Evolutionary conservation across 345 rosid genomes (phyloP), one percentile per base, ranked within the genome.

Genomic region (Cochlearia excelsa): DNA sequence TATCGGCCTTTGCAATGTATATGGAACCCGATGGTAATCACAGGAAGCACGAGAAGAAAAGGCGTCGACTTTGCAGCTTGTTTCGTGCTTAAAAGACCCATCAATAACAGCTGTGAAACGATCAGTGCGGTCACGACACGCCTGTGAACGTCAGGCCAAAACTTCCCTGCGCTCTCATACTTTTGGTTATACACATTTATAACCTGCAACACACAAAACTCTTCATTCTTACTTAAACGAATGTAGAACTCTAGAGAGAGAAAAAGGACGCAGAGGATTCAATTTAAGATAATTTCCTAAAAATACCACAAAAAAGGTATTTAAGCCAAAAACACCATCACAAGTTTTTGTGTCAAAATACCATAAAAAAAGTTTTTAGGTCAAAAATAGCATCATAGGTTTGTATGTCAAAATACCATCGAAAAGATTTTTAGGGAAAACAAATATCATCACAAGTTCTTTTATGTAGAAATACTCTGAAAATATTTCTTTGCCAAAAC

Each of bases 121-220:
- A 86, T 57, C 48, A 85, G 54, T 29, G 99, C 97, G 4, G 71
- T 63, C 35, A 89, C 43, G 26, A 89, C 86, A 54, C 97, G 94
- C 46, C 87, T 79, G 62, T 88, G 98, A 61, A 92, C 88, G n/a
- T 84, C 93, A 3, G 98, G 98, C 98, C 98, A 92, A 76, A 84
- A 92, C 54, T 95, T 93, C 53, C 90, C 96, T 27, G 87, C 98
- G 57, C 96, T 88, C 76, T 92, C 96, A 16, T 92, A 92, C 75
- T 83, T 84, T 65, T 92, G 96, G 59, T 79, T 78, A 75, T 92
- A 92, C 7, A 92, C 98, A 55, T 88, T 92, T 73, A 92, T 88
- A 50, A 92, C 79, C 96, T 91, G 50, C 78, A 79, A 55, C n/a
- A n/a, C n/a, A 42, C 9, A 9, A 34, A 31, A 1, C 16, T 7